A percentile compares a stretch with the other conserved stretches of the same genome.
These are phyloP conservation scores for Trichoderma endophyticum DNA, from an alignment of 2,329 filamentous ascomycete genomes.

Conservation along the genomic window DNA sequence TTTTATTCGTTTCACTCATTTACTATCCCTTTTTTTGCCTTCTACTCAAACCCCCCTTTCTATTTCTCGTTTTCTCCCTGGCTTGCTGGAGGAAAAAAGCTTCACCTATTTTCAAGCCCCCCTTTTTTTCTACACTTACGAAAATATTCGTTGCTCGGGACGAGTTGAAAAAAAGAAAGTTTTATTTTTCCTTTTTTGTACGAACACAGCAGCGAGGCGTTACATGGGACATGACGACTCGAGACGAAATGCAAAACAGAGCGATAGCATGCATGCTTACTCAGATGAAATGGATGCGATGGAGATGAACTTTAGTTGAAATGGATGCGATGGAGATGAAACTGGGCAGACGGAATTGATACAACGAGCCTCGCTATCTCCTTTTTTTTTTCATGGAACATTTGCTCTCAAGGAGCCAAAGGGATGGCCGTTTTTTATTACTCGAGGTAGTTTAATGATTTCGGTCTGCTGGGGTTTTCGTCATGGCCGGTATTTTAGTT, in stretches of 20 bases:
- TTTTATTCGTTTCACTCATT: background rate
- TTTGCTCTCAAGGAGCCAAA: background rate
- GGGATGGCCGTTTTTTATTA: background rate
- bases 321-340: background rate
- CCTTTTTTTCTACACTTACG: background rate
- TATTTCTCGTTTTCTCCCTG: background rate
- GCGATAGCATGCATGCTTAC: constrained; percentile 11
- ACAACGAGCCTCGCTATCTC: background rate
- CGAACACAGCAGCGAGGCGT: constrained; percentile 20
- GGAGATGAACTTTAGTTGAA: no score
- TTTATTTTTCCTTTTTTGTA: constrained; percentile 7
- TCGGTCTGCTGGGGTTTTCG: background rate
- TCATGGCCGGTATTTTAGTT: background rate
- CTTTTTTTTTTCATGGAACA: background rate
- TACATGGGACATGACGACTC: constrained; percentile 12
- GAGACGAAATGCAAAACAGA: constrained; percentile 9
- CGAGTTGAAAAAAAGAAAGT: background rate
- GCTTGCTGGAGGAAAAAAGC: background rate
- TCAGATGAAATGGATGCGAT: background rate
- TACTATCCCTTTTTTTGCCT: background rate
- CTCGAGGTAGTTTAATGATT: background rate
- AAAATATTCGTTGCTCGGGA: constrained; percentile 13
- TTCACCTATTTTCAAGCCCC: background rate
- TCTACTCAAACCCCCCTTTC: background rate
- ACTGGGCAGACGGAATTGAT: background rate